Base-by-base conservation (phyloP, 352 stramenopile genomes). In the Globisporangium lucens region DNA sequence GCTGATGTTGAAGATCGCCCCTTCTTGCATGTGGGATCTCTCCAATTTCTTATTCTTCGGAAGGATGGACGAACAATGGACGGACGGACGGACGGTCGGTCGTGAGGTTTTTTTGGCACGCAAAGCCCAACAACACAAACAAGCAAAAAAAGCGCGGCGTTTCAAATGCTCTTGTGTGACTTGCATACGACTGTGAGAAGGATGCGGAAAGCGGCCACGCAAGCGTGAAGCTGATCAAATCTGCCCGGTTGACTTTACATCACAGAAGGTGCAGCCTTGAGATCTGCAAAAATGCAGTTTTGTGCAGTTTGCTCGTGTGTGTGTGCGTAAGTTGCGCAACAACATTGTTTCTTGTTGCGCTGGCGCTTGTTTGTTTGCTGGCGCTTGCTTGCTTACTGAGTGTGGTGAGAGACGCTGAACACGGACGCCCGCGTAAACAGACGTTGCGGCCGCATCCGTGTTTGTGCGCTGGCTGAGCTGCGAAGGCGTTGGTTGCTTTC, bases 1-100 rank as follows among this genome's bases (percentile, higher is more conserved):
- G 36, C 41, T 49, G 41, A n/a, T n/a, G 6, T 51, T 51, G 43
- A 51, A 51, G 43, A 22, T 51, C 17, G 43, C 43, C 43, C 10
- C 43, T 51, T 51, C 43, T 22, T 51, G 43, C 43, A 17, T 51
- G 17, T 22, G 43, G 10, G 30, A 33, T 33, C 30, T 15, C 36
- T 43, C 36, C 36, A 51, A 51, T 51, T 51, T 51, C 43, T 51
- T 51, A 51, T 51, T 51, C 43, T 51, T 51, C 43, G 43, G 43
- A 51, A 24, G 41, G 43, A 51, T 51, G 43, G 15, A 33, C 30
- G 30, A 17, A 6, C 41, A 0, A n/a, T 22, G 43, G 43, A 49
- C 8, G 43, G 43, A 24, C 43, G 17, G 9, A 22, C 43, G 43
- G 17, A 2, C 17, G 43, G 41, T n/a, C 41, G 41, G 41, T 49